Evolutionary conservation across 176 grass and related monocot species (phyloP).

Genomic region (Alopecurus myosuroides): DNA sequence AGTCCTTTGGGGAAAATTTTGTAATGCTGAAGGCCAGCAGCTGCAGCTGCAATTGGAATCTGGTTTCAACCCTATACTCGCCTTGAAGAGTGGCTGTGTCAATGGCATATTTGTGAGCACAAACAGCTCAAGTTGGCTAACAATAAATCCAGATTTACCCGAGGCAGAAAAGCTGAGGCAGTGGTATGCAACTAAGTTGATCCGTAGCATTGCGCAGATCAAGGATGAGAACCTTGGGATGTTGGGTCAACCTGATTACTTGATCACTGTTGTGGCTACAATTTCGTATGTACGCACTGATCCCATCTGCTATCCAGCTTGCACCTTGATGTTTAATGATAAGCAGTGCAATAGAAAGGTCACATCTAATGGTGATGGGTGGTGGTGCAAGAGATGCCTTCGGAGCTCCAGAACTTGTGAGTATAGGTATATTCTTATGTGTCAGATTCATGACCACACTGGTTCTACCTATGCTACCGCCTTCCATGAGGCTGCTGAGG

Average conservation of each 20-base stretch:
- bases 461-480: conserved; percentile 48
- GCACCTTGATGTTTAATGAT: conserved; percentile 20
- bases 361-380: conserved; percentile 73
- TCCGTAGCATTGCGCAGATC: conserved; percentile 61
- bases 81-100: conserved; percentile 56
- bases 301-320: conserved; percentile 73
- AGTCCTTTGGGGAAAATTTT: conserved; percentile 71
- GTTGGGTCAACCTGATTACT: conserved; percentile 54
- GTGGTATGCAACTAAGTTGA: no score
- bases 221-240: conserved; percentile 70
- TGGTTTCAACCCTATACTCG: conserved; percentile 62
- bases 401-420: conserved; percentile 38
- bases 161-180: conserved; percentile 51
- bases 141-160: conserved; percentile 63
- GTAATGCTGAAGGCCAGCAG: conserved; percentile 55
- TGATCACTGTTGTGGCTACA: conserved; percentile 54
- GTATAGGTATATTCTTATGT: conserved; percentile 61
- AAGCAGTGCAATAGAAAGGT: conserved; percentile 71
- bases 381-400: conserved; percentile 65
- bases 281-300: conserved; percentile 44
- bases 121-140: conserved; percentile 39
- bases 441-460: conserved; percentile 79
- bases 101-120: conserved; percentile 46
- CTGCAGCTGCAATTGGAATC: conserved; percentile 56
- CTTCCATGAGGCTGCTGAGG: not conserved